Evolutionary conservation across 1,284 basidiomycete species (phyloP).

Genomic region (Microbotryum silenes-acaulis): DNA sequence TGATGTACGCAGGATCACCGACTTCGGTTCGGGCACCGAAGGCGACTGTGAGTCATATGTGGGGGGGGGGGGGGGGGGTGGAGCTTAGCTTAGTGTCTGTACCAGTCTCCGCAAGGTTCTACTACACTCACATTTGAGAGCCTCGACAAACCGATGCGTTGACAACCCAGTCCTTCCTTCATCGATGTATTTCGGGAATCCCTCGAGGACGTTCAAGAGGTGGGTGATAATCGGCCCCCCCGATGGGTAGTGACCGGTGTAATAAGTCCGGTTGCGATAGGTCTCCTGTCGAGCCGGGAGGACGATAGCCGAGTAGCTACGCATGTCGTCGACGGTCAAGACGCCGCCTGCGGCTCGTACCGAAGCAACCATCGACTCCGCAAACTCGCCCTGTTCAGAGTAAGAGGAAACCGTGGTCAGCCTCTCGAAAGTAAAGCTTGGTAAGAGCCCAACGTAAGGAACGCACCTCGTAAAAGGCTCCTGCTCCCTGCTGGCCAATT

Average conservation of each 20-base stretch:
- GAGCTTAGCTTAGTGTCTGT: background rate
- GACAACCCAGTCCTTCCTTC: conserved; percentile 52
- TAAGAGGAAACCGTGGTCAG: no score
- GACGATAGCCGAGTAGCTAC: conserved; percentile 62
- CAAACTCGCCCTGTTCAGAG: conserved; percentile 56
- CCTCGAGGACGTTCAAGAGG: conserved; percentile 70
- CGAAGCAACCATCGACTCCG: conserved; percentile 62
- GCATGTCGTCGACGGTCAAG: conserved; percentile 61
- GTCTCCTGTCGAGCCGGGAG: conserved; percentile 63
- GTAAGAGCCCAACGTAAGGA: conserved; percentile 41
- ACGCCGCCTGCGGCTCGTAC: conserved; percentile 65
- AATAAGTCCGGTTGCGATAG: conserved; percentile 69
- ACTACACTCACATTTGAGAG: conserved; percentile 58
- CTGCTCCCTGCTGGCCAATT: conserved; percentile 60
- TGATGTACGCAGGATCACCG: conserved; percentile 61
- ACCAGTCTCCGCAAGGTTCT: background rate
- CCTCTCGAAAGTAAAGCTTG: background rate
- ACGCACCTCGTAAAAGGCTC: conserved; percentile 57
- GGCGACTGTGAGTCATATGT: conserved; percentile 21
- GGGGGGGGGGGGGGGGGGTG: no score
- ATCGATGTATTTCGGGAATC: conserved; percentile 50
- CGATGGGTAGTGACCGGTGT: conserved; percentile 73
- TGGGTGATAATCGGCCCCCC: conserved; percentile 71
- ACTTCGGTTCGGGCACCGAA: conserved; percentile 62
- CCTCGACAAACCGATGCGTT: conserved; percentile 64